These are phyloP conservation scores for Taphrina confusa DNA, from an alignment of 1,139 yeast species.

Conservation along the genomic window DNA sequence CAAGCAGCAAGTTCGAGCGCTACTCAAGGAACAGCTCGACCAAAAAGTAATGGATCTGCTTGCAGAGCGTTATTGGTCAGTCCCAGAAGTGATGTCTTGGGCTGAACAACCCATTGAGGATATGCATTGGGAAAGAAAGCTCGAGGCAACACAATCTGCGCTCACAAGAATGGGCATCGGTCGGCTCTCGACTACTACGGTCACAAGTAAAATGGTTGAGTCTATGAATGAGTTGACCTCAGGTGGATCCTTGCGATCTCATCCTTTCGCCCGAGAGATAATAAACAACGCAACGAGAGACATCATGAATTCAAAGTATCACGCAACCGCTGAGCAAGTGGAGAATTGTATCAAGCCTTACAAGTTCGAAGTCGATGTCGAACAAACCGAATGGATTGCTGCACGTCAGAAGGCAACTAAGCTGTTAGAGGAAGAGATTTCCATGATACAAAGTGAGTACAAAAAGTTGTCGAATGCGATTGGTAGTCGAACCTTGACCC, in stretches of 20 bases:
- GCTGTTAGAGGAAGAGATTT: constrained; percentile 76
- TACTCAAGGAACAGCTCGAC: constrained; percentile 81
- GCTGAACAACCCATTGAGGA: constrained; percentile 65
- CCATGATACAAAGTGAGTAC: constrained; percentile 73
- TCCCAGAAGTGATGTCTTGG: constrained; percentile 25
- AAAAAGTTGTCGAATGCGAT: constrained; percentile 65
- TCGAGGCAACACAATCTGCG: constrained; percentile 79
- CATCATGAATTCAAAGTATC: constrained; percentile 74
- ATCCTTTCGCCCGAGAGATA: constrained; percentile 78
- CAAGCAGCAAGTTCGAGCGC: constrained; percentile 73
- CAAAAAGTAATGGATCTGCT: constrained; percentile 81
- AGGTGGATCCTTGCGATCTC: constrained; percentile 73
- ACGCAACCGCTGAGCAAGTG: constrained; percentile 95
- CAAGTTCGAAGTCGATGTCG: constrained; percentile 94
- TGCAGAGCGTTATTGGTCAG: constrained; percentile 83
- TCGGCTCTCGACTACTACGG: constrained; percentile 76
- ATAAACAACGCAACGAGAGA: constrained; percentile 82
- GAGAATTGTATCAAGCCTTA: constrained; percentile 97
- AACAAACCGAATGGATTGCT: constrained; percentile 86
- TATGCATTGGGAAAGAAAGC: constrained; percentile 80
- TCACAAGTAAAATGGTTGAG: constrained; percentile 74
- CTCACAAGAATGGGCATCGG: constrained; percentile 93
- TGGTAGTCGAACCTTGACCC: constrained; percentile 80
- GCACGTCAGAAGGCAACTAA: constrained; percentile 77
- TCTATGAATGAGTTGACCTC: constrained; percentile 71